Evolutionary conservation across 305 asterid species (phyloP), one percentile per base, ranked within the genome.

Genomic region (Fraxinus baroniana): DNA sequence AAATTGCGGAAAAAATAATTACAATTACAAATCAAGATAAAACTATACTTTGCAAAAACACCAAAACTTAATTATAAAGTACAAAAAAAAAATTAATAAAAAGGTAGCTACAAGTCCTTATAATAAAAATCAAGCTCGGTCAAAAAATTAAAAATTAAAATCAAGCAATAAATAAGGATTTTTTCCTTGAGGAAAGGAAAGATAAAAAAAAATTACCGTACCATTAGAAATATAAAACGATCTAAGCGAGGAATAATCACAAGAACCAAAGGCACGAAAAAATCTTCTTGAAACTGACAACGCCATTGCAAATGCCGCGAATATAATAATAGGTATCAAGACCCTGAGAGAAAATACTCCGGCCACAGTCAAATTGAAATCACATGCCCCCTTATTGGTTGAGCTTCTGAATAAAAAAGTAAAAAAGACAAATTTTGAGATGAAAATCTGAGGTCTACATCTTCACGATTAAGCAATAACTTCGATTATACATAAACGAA

Each of bases 281-380:
- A 89, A 75, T 81, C 91, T 91, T 75, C 92, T 88, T 33, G 93
- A 89, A 86, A 94, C 85, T 49, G 87, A 83, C 77, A 89, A 79
- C 3, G 96, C 94, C 98, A 93, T 92, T 70, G 57, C 70, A 22
- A 60, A 82, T 81, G 72, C 78, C 70, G 26, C 81, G 36, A 46
- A 46, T 46, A 12, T 46, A 66, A 32, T 4, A 79, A 82, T 28
- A 46, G 78, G 81, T 62, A 32, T 78, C 83, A 46, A 72, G 52
- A 30, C 77, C 79, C 41, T 77, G 4, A 55, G 49, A 72, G 78
- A 74, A 15, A 13, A 28, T 82, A 80, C 36, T 73, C 81, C 85
- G 76, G 84, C 81, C 77, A 72, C 32, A 81, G 64, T 55, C 80
- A 78, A 60, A 74, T 39, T 18, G 13, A 68, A 78, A 71, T 39